These are phyloP conservation scores for Sordariomycetes sp. DNA, from an alignment of 2,329 filamentous ascomycete genomes.

Conservation along the genomic window DNA sequence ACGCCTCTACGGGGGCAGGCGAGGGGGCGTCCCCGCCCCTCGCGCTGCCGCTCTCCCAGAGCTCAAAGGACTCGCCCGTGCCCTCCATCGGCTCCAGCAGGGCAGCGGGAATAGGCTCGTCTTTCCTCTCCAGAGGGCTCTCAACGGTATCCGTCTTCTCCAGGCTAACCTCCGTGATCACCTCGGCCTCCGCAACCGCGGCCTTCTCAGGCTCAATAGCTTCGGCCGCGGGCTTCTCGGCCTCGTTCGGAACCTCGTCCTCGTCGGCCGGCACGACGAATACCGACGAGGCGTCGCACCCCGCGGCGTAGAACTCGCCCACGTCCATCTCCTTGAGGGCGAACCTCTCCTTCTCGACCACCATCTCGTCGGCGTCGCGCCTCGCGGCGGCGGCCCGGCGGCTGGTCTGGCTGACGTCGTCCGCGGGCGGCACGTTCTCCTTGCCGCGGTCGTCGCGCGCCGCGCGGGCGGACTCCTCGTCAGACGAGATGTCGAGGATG, in stretches of 20 bases:
- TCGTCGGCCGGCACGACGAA: conserved; percentile 54
- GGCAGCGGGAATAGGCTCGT: conserved; percentile 21
- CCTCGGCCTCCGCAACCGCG: conserved; percentile 11
- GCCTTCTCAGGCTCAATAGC: conserved; percentile 4
- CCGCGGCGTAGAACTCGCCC: conserved; percentile 56
- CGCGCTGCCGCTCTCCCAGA: conserved; percentile 61
- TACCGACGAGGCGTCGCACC: conserved; percentile 51
- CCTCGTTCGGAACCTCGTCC: conserved; percentile 18
- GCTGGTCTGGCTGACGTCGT: conserved; percentile 51
- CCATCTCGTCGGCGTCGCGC: conserved; percentile 36
- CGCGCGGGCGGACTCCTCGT: conserved; percentile 57
- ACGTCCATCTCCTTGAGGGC: conserved; percentile 59
- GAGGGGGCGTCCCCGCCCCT: neutral
- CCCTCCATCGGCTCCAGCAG: conserved; percentile 45
- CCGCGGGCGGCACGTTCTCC: conserved; percentile 78
- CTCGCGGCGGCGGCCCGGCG: conserved; percentile 15
- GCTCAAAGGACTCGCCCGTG: conserved; percentile 50
- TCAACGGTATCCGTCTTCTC: conserved; percentile 18
- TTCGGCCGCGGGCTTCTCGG: conserved; percentile 12
- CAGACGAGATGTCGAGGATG: conserved; percentile 78
- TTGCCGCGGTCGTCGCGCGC: conserved; percentile 63
- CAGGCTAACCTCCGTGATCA: conserved; percentile 5
- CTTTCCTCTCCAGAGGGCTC: conserved; percentile 21
- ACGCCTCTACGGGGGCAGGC: no score
- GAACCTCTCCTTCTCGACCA: conserved; percentile 52